Evolutionary conservation across 1,139 yeast species (phyloP), one percentile per base, ranked within the genome.

Genomic region (Suzukiozyma palmioleophila): DNA sequence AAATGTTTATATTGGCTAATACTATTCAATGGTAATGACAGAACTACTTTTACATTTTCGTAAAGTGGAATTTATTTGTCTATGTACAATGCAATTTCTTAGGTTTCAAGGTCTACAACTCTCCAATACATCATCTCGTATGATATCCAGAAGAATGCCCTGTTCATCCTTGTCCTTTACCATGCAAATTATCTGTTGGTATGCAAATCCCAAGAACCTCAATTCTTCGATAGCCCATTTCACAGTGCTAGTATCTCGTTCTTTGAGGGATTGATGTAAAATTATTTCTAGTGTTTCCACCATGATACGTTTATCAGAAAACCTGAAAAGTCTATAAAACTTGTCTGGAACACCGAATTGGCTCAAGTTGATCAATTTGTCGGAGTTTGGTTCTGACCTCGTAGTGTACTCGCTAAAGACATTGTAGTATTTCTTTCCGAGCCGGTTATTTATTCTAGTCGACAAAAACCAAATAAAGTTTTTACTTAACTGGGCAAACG

Each of bases 141-240:
- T 18, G 22, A 43, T 33, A 15, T 30, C 30, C 9, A 38, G 32
- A 26, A 50, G 13, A 27, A 40, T 48, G 5, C 42, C 43, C 15
- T 45, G 8, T 6, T 15, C 33, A 26, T 44, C 46, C 26, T 42
- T 31, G 11, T 26, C 25, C 14, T 31, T 26, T 21, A 51, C 34
- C 22, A 35, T 18, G 8, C 36, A 32, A 9, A 42, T 22, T 12
- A 56, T 53, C 33, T 65, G 69, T 15, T 45, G 37, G 3, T 60
- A 41, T 7, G 57, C 49, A 36, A 61, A 46, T 1, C 75, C 75
- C 29, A 51, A 41, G 11, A 44, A 41, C 39, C 66, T 51, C 48
- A 68, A 52, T 46, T 67, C 72, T 5, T 56, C 53, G 7, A 64
- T 52, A 21, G 57, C 49, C 75, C 75, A 70, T 18, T 43, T 38